These are phyloP conservation scores for Suhomyces choctaworum DNA, from an alignment of 1,139 yeast species.

Conservation along the genomic window DNA sequence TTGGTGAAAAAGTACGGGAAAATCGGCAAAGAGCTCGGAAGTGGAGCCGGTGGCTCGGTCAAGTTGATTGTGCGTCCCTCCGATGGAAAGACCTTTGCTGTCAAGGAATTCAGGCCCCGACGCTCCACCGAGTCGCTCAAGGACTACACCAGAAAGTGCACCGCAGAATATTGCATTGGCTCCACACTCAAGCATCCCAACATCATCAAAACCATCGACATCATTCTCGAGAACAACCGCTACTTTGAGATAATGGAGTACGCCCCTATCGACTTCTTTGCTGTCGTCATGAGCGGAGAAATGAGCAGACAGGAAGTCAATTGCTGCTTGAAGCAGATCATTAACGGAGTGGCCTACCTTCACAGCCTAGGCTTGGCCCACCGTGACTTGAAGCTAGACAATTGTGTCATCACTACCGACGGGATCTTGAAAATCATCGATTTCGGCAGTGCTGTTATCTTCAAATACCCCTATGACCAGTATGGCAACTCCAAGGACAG, in stretches of 20 bases:
- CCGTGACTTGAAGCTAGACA: slow-evolving; percentile 91
- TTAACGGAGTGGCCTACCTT: slow-evolving; percentile 79
- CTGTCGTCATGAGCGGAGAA: slow-evolving; percentile 95
- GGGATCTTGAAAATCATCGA: slow-evolving; percentile 93
- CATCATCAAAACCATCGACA: slow-evolving; percentile 90
- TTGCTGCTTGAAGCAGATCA: slow-evolving; percentile 85
- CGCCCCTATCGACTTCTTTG: slow-evolving; percentile 94
- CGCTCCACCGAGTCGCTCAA: slow-evolving; percentile 80
- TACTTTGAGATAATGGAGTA: slow-evolving; percentile 97
- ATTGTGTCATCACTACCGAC: slow-evolving; percentile 82
- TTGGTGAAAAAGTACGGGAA: slow-evolving; percentile 84
- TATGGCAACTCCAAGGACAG: slow-evolving; percentile 48
- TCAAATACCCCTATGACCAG: slow-evolving; percentile 83
- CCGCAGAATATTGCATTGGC: slow-evolving; percentile 96
- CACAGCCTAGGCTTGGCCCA: slow-evolving; percentile 93
- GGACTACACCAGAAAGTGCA: slow-evolving; percentile 92
- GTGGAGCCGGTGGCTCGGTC: slow-evolving; percentile 98
- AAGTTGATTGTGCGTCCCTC: slow-evolving; percentile 78
- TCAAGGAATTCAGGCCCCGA: slow-evolving; percentile 90
- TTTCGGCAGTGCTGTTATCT: slow-evolving; percentile 94
- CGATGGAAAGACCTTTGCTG: slow-evolving; percentile 88
- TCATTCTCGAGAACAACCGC: slow-evolving; percentile 80
- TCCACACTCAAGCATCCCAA: slow-evolving; percentile 94
- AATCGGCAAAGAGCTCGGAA: slow-evolving; percentile 85
- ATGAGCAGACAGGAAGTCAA: slow-evolving; percentile 84